Conservation (phyloP, 2,329 filamentous ascomycete genomes). For the Epichloe coenophiala region DNA sequence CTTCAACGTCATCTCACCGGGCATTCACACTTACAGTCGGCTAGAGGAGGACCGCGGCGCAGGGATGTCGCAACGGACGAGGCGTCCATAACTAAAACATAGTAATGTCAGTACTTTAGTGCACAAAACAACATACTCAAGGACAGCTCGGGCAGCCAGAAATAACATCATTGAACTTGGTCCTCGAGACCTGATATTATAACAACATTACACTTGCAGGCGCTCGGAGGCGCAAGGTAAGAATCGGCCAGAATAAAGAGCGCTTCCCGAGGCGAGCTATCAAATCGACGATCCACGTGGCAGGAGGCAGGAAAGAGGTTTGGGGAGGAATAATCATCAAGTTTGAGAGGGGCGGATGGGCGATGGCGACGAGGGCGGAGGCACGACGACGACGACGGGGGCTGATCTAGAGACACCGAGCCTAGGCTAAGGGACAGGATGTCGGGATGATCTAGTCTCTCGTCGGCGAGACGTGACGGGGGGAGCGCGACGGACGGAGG, state of each 20-base stretch:
- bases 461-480: conserved; percentile 19
- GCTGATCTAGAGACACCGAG: conserved; percentile 6
- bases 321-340: conserved; percentile 4
- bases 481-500: conserved; percentile 27
- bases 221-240: conserved; percentile 10
- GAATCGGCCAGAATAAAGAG: conserved; percentile 14
- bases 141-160: neutral
- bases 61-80: conserved; percentile 96
- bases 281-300: conserved; percentile 14
- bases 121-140: conserved; percentile 4
- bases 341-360: neutral
- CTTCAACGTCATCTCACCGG: neutral
- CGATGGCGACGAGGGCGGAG: conserved; percentile 7
- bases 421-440: conserved; percentile 14
- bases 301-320: conserved; percentile 9
- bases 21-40: conserved; percentile 63
- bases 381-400: conserved; percentile 13
- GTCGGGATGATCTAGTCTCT: conserved; percentile 11
- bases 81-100: conserved; percentile 70
- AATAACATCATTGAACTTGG: neutral
- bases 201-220: conserved; percentile 8
- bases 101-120: conserved; percentile 16
- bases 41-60: conserved; percentile 87
- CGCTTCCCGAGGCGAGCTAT: conserved; percentile 15
- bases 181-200: conserved; percentile 5